phyloP scores from a whole-genome alignment of 805 yeast species.

The Candida xyloterini region DNA sequence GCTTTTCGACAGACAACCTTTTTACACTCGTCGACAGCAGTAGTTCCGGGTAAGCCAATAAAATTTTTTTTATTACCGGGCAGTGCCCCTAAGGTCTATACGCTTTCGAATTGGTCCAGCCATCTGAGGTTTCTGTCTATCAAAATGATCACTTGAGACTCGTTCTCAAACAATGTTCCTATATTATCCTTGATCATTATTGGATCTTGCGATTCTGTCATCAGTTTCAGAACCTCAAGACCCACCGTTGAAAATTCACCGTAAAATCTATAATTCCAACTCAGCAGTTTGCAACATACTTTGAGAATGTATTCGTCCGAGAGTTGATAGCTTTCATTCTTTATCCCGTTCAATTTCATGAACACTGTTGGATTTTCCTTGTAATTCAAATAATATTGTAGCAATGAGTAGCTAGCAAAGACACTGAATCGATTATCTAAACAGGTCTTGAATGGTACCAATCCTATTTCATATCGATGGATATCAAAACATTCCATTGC shows the following conservation, averaged over 20 bases:
- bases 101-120: slow-evolving; percentile 29
- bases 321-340: slow-evolving; percentile 17
- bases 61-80: slow-evolving; percentile 4
- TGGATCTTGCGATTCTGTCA: slow-evolving; percentile 38
- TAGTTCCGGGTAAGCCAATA: slow-evolving; percentile 12
- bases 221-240: slow-evolving; percentile 38
- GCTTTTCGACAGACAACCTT: slow-evolving; percentile 15
- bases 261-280: slow-evolving; percentile 68
- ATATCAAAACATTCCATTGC: slow-evolving; percentile 54
- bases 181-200: slow-evolving; percentile 39
- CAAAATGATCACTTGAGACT: slow-evolving; percentile 19
- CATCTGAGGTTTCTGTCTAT: slow-evolving; percentile 30
- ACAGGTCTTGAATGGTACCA: slow-evolving; percentile 54
- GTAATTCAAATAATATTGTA: slow-evolving; percentile 41
- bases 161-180: slow-evolving; percentile 36
- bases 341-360: slow-evolving; percentile 23
- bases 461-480: slow-evolving; percentile 44
- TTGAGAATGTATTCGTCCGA: slow-evolving; percentile 39
- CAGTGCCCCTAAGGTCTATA: slow-evolving; percentile 10
- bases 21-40: slow-evolving; percentile 11
- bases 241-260: slow-evolving; percentile 48
- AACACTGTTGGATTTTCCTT: slow-evolving; percentile 23
- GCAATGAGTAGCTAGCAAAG: slow-evolving; percentile 49
- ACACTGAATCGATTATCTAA: slow-evolving; percentile 59
- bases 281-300: slow-evolving; percentile 45